Conservation (phyloP, 306 rosid genomes). For the Cicer arietinum region DNA sequence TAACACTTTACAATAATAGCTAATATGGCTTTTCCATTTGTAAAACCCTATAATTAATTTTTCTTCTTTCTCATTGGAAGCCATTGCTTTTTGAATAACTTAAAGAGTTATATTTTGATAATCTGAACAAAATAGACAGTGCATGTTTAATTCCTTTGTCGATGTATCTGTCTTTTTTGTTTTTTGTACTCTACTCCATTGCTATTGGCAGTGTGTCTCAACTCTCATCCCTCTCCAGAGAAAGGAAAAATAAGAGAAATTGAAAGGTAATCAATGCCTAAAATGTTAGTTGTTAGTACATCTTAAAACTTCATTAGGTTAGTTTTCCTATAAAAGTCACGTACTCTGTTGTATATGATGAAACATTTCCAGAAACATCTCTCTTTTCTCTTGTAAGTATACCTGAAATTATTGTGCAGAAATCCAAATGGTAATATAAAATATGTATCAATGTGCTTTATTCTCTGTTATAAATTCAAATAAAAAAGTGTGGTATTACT, state of each 20-base stretch:
- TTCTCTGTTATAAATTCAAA: slow-evolving; percentile 28
- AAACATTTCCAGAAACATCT: slow-evolving; percentile 18
- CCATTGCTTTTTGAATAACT: slow-evolving; percentile 29
- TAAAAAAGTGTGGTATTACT: slow-evolving; percentile 41
- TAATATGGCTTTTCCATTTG: slow-evolving; percentile 24
- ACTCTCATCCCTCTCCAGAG: background rate
- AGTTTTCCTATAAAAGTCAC: background rate
- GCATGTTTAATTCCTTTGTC: slow-evolving; percentile 24
- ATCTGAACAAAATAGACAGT: background rate
- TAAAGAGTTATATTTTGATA: slow-evolving; percentile 29
- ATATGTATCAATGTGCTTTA: slow-evolving; percentile 18
- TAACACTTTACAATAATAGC: background rate
- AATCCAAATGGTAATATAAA: slow-evolving; percentile 13
- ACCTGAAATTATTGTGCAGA: slow-evolving; percentile 24
- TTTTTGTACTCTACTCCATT: background rate
- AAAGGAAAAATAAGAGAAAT: background rate
- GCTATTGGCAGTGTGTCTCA: background rate
- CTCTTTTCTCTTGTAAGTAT: background rate
- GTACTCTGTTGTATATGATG: slow-evolving; percentile 24
- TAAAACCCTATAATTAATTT: slow-evolving; percentile 26
- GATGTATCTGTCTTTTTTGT: background rate
- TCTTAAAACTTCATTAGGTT: slow-evolving; percentile 16
- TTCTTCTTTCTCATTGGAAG: slow-evolving; percentile 18
- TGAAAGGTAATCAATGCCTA: background rate
- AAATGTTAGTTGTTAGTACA: slow-evolving; percentile 6